Base-by-base conservation (phyloP, 768 basidiomycete genomes). In the Xerocomellus intermedius region DNA sequence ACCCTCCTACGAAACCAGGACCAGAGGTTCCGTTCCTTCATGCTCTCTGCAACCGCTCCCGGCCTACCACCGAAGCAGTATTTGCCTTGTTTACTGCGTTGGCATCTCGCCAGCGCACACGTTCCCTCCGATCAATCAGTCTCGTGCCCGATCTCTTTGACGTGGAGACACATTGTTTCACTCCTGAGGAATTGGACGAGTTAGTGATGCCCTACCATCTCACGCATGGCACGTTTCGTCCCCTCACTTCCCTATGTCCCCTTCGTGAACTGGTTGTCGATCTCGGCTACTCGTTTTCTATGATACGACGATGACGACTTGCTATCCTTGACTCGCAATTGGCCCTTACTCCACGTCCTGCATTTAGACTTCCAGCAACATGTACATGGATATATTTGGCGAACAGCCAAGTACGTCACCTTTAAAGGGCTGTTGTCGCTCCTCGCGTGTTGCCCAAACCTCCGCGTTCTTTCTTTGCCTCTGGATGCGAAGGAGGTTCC, bases 261-360 rank as follows among this genome's bases (percentile, higher is more conserved):
- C 51, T 59, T 14, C 26, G 22, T 17, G 8, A 13, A 17, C 37
- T 52, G 2, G 28, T 8, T 0, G 1, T 59, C 13, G 22, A 59
- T n/a, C n/a, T 43, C 10, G 30, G 50, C n/a, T 13, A 3, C 16
- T 58, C 49, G 50, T 24, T 54, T n/a, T 46, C 51, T 4, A 30
- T 59, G n/a, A n/a, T n/a, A n/a, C 14, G 43, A 59, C 26, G 52
- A 60, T 1, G 45, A 48, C 19, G 41, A 44, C 8, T 32, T 55
- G 22, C 9, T 21, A 16, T 39, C 45, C 36, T 14, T 60, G 36
- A 8, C 48, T 9, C 45, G 46, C 14, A 51, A 43, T 21, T 60
- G 59, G 52, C 52, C 49, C 8, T 37, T 5, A 1, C 28, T 60
- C 5, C 51, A 24, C 7, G 3, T 5, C n/a, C 26, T 54, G 5